phyloP scores from a whole-genome alignment of 2,329 filamentous ascomycete genomes.

The Microthyrium microscopicum region DNA sequence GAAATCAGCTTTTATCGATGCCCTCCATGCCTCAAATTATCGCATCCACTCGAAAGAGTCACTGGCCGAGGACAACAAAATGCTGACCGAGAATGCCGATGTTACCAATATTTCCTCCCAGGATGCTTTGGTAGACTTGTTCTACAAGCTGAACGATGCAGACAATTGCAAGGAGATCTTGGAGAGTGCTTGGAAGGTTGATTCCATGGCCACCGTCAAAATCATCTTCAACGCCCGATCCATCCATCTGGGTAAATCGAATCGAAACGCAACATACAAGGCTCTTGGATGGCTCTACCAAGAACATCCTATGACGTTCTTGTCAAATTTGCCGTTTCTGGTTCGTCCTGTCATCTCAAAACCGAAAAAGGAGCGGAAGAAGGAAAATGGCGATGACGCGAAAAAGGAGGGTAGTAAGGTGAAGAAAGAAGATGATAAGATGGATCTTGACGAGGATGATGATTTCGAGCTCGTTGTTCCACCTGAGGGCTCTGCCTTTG shows the following conservation, averaged over 20 bases:
- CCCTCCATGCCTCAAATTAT: too few relatives aligned
- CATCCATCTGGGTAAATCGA: conserved; percentile 43
- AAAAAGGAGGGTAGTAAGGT: conserved; percentile 17
- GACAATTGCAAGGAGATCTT: conserved; percentile 26
- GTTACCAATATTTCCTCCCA: conserved; percentile 31
- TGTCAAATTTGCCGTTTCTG: conserved; percentile 38
- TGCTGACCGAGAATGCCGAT: conserved; percentile 36
- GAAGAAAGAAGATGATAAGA: too few relatives aligned
- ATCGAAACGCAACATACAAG: conserved; percentile 31
- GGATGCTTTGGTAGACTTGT: conserved; percentile 35
- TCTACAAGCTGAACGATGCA: conserved; percentile 32
- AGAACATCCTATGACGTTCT: conserved; percentile 37
- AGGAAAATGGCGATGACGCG: conserved; percentile 15
- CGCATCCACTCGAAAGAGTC: too few relatives aligned
- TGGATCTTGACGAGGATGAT: conserved; percentile 17
- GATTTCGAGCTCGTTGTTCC: conserved; percentile 24
- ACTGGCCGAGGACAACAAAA: conserved; percentile 23
- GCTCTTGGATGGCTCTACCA: conserved; percentile 39
- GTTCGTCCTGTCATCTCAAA: conserved; percentile 39
- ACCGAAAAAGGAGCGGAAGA: conserved; percentile 26
- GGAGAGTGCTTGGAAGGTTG: conserved; percentile 31
- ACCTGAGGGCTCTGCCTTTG: background rate
- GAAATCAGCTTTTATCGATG: too few relatives aligned
- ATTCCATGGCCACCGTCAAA: conserved; percentile 35
- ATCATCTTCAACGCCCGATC: conserved; percentile 44